phyloP scores from a whole-genome alignment of 2,329 filamentous ascomycete species.

The Colletotrichum sp. region DNA sequence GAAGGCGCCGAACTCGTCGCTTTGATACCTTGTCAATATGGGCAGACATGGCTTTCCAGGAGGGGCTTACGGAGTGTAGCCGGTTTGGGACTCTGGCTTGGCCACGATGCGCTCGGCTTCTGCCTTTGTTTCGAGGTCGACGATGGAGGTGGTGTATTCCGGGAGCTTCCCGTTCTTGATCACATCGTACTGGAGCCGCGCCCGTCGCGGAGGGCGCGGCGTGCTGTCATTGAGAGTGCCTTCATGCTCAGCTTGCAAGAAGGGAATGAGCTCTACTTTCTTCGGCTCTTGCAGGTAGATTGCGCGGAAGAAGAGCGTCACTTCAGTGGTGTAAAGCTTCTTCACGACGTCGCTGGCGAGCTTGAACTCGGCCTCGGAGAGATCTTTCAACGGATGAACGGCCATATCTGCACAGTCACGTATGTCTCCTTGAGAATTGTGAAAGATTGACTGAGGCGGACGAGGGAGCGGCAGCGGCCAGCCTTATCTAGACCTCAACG shows the following conservation, averaged over 20 bases:
- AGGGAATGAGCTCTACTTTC: conserved; percentile 63
- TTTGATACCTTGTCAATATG: conserved; percentile 14
- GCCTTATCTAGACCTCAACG: conserved; percentile 4
- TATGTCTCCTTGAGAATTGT: not conserved
- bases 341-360: conserved; percentile 51
- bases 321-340: conserved; percentile 28
- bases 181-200: conserved; percentile 51
- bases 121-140: conserved; percentile 38
- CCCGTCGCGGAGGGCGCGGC: conserved; percentile 49
- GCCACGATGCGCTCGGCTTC: conserved; percentile 33
- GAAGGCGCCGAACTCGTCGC: conserved; percentile 44
- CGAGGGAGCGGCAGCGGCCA: not conserved
- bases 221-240: conserved; percentile 47
- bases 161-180: conserved; percentile 32
- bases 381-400: conserved; percentile 53
- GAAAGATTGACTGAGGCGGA: not conserved
- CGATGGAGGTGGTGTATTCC: conserved; percentile 40
- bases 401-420: conserved; percentile 1
- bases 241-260: conserved; percentile 67
- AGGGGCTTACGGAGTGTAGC: conserved; percentile 35
- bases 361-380: conserved; percentile 55
- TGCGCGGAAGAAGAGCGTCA: conserved; percentile 53
- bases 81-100: conserved; percentile 38
- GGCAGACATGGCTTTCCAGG: not conserved
- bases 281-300: conserved; percentile 68